Evolutionary conservation across 768 basidiomycete species (phyloP).

Genomic region (Hygrophorus russula): DNA sequence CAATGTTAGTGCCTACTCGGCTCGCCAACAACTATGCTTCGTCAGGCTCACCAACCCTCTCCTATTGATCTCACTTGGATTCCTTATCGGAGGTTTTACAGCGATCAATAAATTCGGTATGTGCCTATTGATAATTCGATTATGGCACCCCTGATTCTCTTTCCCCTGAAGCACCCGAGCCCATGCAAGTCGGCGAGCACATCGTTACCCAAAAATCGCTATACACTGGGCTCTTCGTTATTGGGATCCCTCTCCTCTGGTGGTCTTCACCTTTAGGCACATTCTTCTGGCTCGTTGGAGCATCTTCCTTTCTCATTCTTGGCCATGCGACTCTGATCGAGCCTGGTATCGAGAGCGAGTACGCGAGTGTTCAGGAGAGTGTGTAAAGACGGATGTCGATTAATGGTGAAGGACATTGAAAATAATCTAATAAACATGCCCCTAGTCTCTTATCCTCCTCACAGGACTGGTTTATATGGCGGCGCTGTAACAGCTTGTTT

Average conservation of each 20-base stretch:
- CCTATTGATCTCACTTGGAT: constrained; percentile 72
- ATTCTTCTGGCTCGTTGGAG: constrained; percentile 93
- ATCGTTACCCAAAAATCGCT: constrained; percentile 83
- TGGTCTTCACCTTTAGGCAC: constrained; percentile 64
- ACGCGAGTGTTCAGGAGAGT: constrained; percentile 62
- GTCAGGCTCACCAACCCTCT: constrained; percentile 69
- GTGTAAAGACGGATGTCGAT: constrained; percentile 27
- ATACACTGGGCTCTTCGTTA: constrained; percentile 82
- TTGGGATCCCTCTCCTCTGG: constrained; percentile 85
- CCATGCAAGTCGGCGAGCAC: constrained; percentile 71
- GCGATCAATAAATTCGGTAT: constrained; percentile 84
- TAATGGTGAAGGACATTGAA: too few relatives aligned
- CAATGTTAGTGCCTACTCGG: not conserved
- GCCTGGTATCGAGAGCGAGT: constrained; percentile 93
- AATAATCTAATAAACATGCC: too few relatives aligned
- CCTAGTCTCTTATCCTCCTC: too few relatives aligned
- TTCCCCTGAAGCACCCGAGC: constrained; percentile 55
- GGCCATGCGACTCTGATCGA: constrained; percentile 84
- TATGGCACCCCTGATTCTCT: not conserved
- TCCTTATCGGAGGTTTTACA: constrained; percentile 87
- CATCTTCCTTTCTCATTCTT: constrained; percentile 74
- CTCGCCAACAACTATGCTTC: constrained; percentile 1
- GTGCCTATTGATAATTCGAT: constrained; percentile 1
- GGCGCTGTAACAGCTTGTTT: too few relatives aligned
- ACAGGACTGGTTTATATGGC: too few relatives aligned